Conservation (phyloP, 805 yeast species). For the Cyberlindnera amylophila region DNA sequence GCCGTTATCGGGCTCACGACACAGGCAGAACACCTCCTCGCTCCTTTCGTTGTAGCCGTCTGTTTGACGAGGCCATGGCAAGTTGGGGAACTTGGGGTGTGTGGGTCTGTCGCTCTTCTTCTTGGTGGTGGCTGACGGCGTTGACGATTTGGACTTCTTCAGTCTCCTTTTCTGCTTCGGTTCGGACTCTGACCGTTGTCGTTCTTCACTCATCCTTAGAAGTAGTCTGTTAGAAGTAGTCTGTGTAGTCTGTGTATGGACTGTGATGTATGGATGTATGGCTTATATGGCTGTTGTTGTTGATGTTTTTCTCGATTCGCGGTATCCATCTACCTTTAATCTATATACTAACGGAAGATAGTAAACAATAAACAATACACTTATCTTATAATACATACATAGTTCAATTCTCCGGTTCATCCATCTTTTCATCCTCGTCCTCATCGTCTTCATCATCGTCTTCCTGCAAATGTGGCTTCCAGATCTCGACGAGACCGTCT, state of each 20-base stretch:
- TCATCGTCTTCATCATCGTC: conserved; percentile 34
- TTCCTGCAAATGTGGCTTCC: conserved; percentile 45
- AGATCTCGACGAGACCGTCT: conserved; percentile 70
- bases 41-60: conserved; percentile 43
- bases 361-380: too few relatives aligned
- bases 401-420: conserved; percentile 9
- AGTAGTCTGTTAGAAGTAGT: too few relatives aligned
- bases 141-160: conserved; percentile 7
- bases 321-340: too few relatives aligned
- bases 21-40: conserved; percentile 70
- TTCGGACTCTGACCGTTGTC: too few relatives aligned
- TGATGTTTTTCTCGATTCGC: background rate
- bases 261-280: too few relatives aligned
- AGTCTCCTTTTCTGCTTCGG: background rate
- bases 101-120: background rate
- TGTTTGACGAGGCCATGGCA: conserved; percentile 13
- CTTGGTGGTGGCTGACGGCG: conserved; percentile 1
- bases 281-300: too few relatives aligned
- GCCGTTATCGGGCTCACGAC: conserved; percentile 75
- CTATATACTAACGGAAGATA: too few relatives aligned
- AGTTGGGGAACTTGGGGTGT: conserved; percentile 29
- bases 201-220: too few relatives aligned
- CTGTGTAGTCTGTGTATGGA: too few relatives aligned
- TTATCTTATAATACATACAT: background rate
- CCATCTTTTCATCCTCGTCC: conserved; percentile 13